These are phyloP conservation scores for Paramyrothecium sp. DNA, from an alignment of 2,329 filamentous ascomycete genomes.

Conservation along the genomic window DNA sequence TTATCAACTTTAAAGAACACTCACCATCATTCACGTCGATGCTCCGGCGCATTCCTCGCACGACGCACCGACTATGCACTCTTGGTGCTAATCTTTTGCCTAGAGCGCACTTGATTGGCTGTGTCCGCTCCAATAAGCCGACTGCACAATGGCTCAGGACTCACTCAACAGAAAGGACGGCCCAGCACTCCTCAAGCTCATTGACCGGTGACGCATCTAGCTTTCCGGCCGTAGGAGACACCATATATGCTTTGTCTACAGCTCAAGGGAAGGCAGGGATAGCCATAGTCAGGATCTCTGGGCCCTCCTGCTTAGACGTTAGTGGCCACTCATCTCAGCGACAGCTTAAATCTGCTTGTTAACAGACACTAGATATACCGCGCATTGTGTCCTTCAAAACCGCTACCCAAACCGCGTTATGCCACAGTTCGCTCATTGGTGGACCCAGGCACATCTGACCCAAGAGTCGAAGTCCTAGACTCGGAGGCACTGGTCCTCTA, in stretches of 20 bases:
- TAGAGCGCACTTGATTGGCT: not conserved
- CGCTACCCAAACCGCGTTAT: constrained; percentile 46
- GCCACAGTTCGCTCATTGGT: constrained; percentile 76
- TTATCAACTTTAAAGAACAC: too few species aligned
- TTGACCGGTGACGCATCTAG: constrained; percentile 2
- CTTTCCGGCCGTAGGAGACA: constrained; percentile 42
- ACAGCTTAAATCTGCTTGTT: constrained; percentile 3
- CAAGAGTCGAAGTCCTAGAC: constrained; percentile 61
- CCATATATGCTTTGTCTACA: constrained; percentile 91
- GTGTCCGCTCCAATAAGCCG: not conserved
- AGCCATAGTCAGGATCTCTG: constrained; percentile 85
- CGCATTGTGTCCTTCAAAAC: constrained; percentile 46
- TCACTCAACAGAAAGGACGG: not conserved
- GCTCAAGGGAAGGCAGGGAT: constrained; percentile 85
- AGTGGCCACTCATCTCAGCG: constrained; percentile 9
- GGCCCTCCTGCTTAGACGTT: constrained; percentile 69
- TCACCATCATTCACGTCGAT: constrained; percentile 11
- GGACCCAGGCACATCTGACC: constrained; percentile 35
- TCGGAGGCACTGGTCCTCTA: constrained; percentile 77
- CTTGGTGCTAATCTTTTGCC: too few species aligned
- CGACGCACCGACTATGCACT: too few species aligned
- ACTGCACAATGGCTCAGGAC: not conserved
- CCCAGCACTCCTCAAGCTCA: not conserved
- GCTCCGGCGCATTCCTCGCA: constrained; percentile 19
- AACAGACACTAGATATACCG: constrained; percentile 42